Base-by-base conservation (phyloP, 106 monocot species). In the Amphibolis antarctica region DNA sequence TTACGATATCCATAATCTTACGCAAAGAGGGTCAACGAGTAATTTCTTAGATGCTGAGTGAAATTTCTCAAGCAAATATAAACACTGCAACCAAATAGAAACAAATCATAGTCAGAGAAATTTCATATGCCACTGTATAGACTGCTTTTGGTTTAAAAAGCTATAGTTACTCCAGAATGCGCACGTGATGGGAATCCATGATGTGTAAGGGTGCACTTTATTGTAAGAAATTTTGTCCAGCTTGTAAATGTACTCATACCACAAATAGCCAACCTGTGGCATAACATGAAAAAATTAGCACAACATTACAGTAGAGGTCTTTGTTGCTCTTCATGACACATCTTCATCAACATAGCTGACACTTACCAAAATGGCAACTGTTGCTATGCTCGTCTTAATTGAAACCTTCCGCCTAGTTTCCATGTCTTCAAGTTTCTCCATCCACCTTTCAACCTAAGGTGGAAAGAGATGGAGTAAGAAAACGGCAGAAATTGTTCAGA, bases 211-310 rank as follows among this genome's bases (percentile, higher is more conserved):
- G 77, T 94, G 93, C 26, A 76, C 75, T 53, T 81, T 94, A 55
- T 94, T 94, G 71, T 94, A 94, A 26, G 81, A 72, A 72, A 83
- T 17, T 69, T 89, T 94, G 74, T 94, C 93, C 66, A 94, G 75
- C 79, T 86, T 94, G 83, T 94, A 94, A 43, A 94, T 89, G 62
- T 86, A 94, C 30, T 94, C 89, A 29, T 86, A 94, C 93, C 93
- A 94, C 24, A 81, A 64, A 74, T 79, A 94, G 48, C 86, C 89
- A 79, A 73, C 89, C 93, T 94, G 53, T 31, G 69, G 58, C 24
- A 77, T 75, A 43, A 28, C 42, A 15, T 24, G 56, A 28, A 21
- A 60, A 36, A 36, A 36, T 36, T 36, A 36, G 36, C 36, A 36
- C 26, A 26, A 27, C 12, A 27, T 28, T 27, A 10, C 0, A 1